Base-by-base conservation (phyloP, 2,329 filamentous ascomycete genomes). In the Remersonia thermophila region DNA sequence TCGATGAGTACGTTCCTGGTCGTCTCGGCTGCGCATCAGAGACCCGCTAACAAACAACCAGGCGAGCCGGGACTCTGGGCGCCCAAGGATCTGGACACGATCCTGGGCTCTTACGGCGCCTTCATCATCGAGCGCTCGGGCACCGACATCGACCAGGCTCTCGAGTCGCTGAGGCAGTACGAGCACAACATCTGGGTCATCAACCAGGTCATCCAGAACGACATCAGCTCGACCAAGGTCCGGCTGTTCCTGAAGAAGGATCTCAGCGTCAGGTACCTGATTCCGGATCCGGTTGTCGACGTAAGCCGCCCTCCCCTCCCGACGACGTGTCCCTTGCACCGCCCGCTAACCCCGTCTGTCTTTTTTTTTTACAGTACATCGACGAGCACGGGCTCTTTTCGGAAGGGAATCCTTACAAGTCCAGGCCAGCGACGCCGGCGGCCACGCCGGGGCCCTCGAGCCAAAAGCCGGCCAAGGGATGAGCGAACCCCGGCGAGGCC, bases 91-190 rank as follows among this genome's bases (percentile, higher is more conserved):
- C 65, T 95, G 37, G 80, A 91, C 49, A 83, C 93, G 49, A 95
- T 95, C 41, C 66, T 95, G 14, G 77, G 83, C 32, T 73, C 80
- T 53, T 94, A 82, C 53, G 84, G 84, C 30, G 77, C 81, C 20
- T 86, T 93, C 55, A 82, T 89, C 41, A 71, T 93, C n/a, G 83
- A 95, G 66, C 76, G 89, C 41, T 79, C 77, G 28, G 87, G 86
- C 30, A 93, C 85, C 15, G 84, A 93, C 51, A 81, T 93, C 33
- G 83, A 93, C 44, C 83, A 93, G 53, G 86, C 87, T 2, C 67
- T 94, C 31, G 77, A 80, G n/a, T 80, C 75, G 30, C 65, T 94
- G 32, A 79, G 85, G 54, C 73, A 77, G 41, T 95, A 81, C 73
- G 79, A 84, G 51, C 75, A 86, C 49, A 91, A 93, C 48, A 77